Base-by-base conservation (phyloP, 2,329 filamentous ascomycete genomes). In the Aspergillus pseudoterreus region DNA sequence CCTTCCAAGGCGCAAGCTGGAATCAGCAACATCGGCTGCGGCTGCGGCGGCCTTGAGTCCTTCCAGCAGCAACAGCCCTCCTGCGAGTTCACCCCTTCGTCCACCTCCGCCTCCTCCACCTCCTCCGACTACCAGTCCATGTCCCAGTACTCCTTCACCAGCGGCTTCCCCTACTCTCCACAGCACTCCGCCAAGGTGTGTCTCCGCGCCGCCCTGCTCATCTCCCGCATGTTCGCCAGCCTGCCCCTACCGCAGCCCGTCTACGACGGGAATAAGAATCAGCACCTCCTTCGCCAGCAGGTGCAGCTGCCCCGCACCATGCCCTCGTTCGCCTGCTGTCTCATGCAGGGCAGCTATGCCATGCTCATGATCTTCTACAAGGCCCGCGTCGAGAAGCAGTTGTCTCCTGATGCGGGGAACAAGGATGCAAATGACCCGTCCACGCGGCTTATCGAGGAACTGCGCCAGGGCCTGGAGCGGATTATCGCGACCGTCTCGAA, bases 291-390 rank as follows among this genome's bases (percentile, higher is more conserved):
- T 21, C 59, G 17, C n/a, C 15, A 55, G 24, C 53, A 41, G 21
- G 60, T 54, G 49, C 49, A 64, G 27, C 48, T 68, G 12, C 72
- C 73, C 4, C 69, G 74, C 5, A 75, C 73, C 2, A 75, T 76
- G 72, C 74, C 74, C 1, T 73, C 71, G 0, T 76, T 76, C 52
- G 73, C 74, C 19, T 75, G 73, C 59, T 77, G 74, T 53, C 64
- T 74, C 6, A 75, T 76, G 72, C 74, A 76, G 54, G 70, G 71
- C 38, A 75, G 73, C 53, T 77, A 77, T 52, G 72, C 73, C 4
- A 67, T 76, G 64, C 60, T 76, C 14, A 77, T 76, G 73, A 63
- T 75, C 6, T 75, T 69, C 49, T 73, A 73, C 56, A 74, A 73
- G 51, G 67, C 68, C 9, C 66, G 68, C 11, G 66, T 72, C n/a